These are phyloP conservation scores for Aspergillaceae sp. DNA, from an alignment of 2,329 filamentous ascomycete species.

Conservation along the genomic window DNA sequence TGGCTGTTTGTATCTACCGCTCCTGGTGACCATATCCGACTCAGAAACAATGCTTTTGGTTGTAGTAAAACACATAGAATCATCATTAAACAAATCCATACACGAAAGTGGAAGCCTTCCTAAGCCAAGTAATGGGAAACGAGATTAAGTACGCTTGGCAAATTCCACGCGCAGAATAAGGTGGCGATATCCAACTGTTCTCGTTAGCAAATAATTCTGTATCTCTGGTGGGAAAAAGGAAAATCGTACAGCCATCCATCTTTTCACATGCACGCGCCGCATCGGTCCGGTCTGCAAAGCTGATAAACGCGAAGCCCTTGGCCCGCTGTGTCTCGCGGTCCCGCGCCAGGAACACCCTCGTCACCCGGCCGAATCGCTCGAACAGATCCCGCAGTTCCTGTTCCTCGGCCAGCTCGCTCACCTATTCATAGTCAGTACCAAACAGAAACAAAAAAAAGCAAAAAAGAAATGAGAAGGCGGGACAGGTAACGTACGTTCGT, in stretches of 20 bases:
- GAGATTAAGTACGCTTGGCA: conserved; percentile 38
- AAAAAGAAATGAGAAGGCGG: too few species aligned
- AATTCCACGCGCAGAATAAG: conserved; percentile 47
- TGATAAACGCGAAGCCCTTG: conserved; percentile 99
- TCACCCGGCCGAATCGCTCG: conserved; percentile 92
- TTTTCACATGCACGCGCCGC: conserved; percentile 89
- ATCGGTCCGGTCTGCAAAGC: conserved; percentile 81
- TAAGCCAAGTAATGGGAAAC: conserved; percentile 12
- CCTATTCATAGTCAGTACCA: conserved; percentile 41
- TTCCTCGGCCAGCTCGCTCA: conserved; percentile 96
- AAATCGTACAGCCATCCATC: conserved; percentile 77
- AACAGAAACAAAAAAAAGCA: too few species aligned
- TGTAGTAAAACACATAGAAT: too few species aligned
- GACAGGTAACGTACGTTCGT: conserved; percentile 68
- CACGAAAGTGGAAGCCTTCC: background rate
- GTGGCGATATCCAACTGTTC: conserved; percentile 43
- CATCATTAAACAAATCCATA: background rate
- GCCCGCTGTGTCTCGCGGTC: conserved; percentile 91
- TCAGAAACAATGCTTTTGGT: too few species aligned
- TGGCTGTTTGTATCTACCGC: too few species aligned
- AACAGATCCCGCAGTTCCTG: conserved; percentile 94
- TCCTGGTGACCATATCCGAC: too few species aligned
- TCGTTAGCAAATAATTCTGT: background rate
- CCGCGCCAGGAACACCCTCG: conserved; percentile 94
- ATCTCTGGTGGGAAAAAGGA: background rate